Evolutionary conservation across 805 yeast species (phyloP).

Genomic region (Diddensiella transvaalensis): DNA sequence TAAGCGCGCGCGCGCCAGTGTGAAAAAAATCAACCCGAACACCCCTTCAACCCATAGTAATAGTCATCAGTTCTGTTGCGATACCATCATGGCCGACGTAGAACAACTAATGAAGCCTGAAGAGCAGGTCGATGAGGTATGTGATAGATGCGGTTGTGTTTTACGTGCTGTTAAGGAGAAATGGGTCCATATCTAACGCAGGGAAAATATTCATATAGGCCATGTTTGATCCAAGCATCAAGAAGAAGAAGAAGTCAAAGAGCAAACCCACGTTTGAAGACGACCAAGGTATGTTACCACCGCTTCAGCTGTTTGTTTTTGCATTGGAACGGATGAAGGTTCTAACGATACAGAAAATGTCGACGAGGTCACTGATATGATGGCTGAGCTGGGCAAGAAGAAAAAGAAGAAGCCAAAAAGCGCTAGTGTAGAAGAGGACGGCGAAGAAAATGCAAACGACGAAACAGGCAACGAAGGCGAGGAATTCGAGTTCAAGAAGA

Average conservation of each 20-base stretch:
- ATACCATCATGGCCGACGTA: slow-evolving; percentile 19
- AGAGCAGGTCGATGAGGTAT: slow-evolving; percentile 6
- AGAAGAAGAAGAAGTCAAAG: slow-evolving; percentile 37
- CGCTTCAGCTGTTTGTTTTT: too few relatives aligned
- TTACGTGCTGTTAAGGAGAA: too few relatives aligned
- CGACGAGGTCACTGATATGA: slow-evolving; percentile 54
- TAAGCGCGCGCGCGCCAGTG: too few relatives aligned
- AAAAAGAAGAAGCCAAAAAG: slow-evolving; percentile 34
- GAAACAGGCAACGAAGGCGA: slow-evolving; percentile 33
- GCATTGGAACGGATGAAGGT: too few relatives aligned
- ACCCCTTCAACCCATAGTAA: too few relatives aligned
- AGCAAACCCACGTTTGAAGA: slow-evolving; percentile 25
- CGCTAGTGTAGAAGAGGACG: slow-evolving; percentile 36
- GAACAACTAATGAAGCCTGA: slow-evolving; percentile 10
- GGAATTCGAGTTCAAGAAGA: slow-evolving; percentile 56
- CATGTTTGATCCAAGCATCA: slow-evolving; percentile 33
- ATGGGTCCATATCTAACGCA: too few relatives aligned
- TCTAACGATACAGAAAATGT: too few relatives aligned
- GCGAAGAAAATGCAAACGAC: slow-evolving; percentile 47
- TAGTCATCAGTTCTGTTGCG: too few relatives aligned
- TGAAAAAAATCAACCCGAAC: too few relatives aligned
- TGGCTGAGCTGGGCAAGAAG: slow-evolving; percentile 79
- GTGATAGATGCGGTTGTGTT: too few relatives aligned
- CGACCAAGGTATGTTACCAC: slow-evolving; percentile 11
- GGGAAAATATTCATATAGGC: slow-evolving; percentile 17